Percentiles rank a stretch among this genome's conserved stretches.
phyloP scores from a whole-genome alignment of 2,329 filamentous ascomycete genomes.

The Colletotrichum theobromicola region DNA sequence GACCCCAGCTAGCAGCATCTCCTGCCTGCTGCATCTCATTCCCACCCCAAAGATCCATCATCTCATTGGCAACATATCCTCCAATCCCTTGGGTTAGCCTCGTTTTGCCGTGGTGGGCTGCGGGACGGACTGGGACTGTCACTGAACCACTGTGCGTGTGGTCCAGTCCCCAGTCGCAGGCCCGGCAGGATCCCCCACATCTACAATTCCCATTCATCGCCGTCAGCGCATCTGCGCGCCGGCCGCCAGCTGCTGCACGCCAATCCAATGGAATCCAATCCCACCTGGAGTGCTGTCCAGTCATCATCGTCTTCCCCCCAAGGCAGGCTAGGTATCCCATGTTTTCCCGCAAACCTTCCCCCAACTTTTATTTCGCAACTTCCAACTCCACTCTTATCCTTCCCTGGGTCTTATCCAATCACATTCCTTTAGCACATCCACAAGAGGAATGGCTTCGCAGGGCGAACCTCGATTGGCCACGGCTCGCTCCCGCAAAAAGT shows the following conservation, averaged over 20 bases:
- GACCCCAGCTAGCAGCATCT: neutral
- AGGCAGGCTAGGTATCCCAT: neutral
- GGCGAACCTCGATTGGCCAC: slow-evolving; percentile 14
- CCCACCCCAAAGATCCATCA: neutral
- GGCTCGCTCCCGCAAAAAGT: slow-evolving; percentile 16
- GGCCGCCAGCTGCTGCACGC: neutral
- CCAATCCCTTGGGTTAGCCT: neutral
- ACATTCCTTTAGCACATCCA: neutral
- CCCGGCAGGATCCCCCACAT: neutral
- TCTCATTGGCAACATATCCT: neutral
- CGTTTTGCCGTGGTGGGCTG: neutral
- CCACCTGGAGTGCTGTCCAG: neutral
- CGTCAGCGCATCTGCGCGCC: neutral
- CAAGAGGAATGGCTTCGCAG: neutral
- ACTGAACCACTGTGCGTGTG: neutral
- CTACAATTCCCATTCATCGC: neutral
- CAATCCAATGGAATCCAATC: neutral
- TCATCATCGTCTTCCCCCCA: neutral
- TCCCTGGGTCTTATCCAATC: neutral
- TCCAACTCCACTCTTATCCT: neutral
- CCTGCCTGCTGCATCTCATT: neutral
- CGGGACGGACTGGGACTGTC: neutral
- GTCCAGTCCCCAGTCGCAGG: neutral
- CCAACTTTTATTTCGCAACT: neutral
- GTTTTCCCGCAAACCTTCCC: neutral